Evolutionary conservation across 2,329 filamentous ascomycete species (phyloP), one percentile per base, ranked within the genome.

Genomic region (Chaetoscypha palmicola): DNA sequence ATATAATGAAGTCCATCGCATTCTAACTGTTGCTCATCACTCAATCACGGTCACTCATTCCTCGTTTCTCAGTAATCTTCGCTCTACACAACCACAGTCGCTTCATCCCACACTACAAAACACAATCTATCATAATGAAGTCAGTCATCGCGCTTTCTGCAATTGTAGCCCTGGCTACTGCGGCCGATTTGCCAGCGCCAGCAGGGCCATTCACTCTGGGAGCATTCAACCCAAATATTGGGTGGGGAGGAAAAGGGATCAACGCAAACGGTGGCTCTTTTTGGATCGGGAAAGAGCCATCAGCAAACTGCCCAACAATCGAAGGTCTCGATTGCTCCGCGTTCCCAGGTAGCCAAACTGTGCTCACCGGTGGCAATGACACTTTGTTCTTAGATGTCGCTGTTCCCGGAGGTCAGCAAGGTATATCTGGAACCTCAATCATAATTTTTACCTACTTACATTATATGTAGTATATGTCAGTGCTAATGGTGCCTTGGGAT

Each of bases 401-500:
- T 3, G 43, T 48, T 23, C 47, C 43, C 8, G 46, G 41, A 16
- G 41, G 41, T n/a, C 41, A 44, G n/a, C 41, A 44, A 44, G 39
- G 39, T 41, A 43, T 9, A 26, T 35, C n/a, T n/a, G n/a, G n/a
- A n/a, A n/a, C n/a, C 2, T 28, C 16, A 21, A 11, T 26, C 17
- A 8, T 22, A 38, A n/a, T 12, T 5, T 24, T 4, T 14, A 4
- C 12, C 4, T 8, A 23, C 11, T 32, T 8, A 14, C 11, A 11
- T 19, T 20, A 21, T 31, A 12, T 12, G 53, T 62, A 68, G 43
- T 81, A 52, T 83, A 77, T 60, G 68, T 83, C 42, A 66, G 64
- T 2, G 65, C 71, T 4, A 60, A 68, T 21, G 81, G 79, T 5
- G 64, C 68, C 10, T 60, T 84, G 46, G 66, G 68, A 44, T 83